These are phyloP conservation scores for Ogataea degrootiae DNA, from an alignment of 805 yeast genomes.

Conservation along the genomic window DNA sequence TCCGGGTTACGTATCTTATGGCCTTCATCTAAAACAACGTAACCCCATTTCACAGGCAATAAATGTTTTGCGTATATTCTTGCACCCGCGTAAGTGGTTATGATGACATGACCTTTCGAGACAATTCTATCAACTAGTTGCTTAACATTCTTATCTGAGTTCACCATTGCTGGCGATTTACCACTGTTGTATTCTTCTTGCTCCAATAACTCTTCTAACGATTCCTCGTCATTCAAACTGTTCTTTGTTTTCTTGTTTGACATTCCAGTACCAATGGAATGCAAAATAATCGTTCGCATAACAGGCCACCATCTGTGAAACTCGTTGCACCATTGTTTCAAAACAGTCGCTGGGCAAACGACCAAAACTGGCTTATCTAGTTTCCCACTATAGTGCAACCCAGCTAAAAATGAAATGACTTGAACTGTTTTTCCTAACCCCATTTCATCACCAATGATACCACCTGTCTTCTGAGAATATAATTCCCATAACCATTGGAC, in stretches of 20 bases:
- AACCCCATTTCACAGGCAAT: constrained; percentile 78
- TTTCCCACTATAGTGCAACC: constrained; percentile 75
- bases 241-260: constrained; percentile 23
- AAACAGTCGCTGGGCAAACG: constrained; percentile 95
- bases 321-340: constrained; percentile 96
- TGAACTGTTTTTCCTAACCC: constrained; percentile 96
- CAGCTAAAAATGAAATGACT: constrained; percentile 85
- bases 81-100: constrained; percentile 78
- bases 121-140: constrained; percentile 54
- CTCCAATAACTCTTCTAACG: constrained; percentile 43
- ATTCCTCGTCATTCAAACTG: constrained; percentile 42
- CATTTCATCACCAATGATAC: constrained; percentile 97
- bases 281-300: constrained; percentile 75
- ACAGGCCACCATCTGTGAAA: constrained; percentile 99
- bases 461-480: constrained; percentile 86
- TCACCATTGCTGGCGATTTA: constrained; percentile 23
- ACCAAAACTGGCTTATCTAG: constrained; percentile 74
- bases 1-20: constrained; percentile 96
- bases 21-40: constrained; percentile 91
- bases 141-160: constrained; percentile 27
- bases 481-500: constrained; percentile 98
- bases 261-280: constrained; percentile 92
- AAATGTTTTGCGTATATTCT: constrained; percentile 49
- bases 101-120: constrained; percentile 70
- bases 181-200: constrained; percentile 32